Base-by-base conservation (phyloP, 192 early-diverging fungal species). In the Obelidium mucronatum region DNA sequence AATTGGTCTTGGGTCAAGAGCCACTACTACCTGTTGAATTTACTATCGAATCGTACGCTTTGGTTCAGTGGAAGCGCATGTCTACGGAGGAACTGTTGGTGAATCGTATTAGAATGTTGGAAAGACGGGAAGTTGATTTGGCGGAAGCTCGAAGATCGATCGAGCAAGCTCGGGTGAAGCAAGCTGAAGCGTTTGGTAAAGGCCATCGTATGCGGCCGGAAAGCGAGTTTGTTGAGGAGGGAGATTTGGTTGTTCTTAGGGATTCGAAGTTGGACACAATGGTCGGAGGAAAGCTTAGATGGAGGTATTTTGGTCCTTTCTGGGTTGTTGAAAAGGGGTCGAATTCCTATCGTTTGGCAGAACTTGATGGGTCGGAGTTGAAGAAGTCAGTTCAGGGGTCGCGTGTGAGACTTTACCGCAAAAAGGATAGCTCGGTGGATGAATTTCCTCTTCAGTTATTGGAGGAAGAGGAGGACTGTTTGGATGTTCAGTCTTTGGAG, bases 181-280 rank as follows among this genome's bases (percentile, higher is more conserved):
- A 24, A 28, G 56, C 56, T 5, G 56, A 13, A 24, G 24, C 22
- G 5, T 44, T 44, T 58, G 24, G 24, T 58, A 24, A 31, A 31
- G 6, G 24, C 24, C 56, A 58, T 31, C 30, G 56, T 5, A 58
- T 58, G 56, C 56, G 30, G 24, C 56, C 56, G 5, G 56, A 4
- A 24, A 58, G 56, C 24, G 56, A 58, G 30, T 58, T 58, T 31
- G 30, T 58, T 3, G 56, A 58, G 56, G 56, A 28, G 56, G 56
- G 56, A 6, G 56, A 58, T 24, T 58, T 58, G 24, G 56, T 58
- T n/a, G 56, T 58, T 58, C 5, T 58, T 5, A 58, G 24, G 56
- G 56, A 58, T 58, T 58, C 56, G 56, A 58, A 58, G 56, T 58
- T 58, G 56, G 56, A 58, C 56, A 58, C 30, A 6, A 58, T 58